Conservation (phyloP, 768 basidiomycete species). For the Botryobasidium botryosum region DNA sequence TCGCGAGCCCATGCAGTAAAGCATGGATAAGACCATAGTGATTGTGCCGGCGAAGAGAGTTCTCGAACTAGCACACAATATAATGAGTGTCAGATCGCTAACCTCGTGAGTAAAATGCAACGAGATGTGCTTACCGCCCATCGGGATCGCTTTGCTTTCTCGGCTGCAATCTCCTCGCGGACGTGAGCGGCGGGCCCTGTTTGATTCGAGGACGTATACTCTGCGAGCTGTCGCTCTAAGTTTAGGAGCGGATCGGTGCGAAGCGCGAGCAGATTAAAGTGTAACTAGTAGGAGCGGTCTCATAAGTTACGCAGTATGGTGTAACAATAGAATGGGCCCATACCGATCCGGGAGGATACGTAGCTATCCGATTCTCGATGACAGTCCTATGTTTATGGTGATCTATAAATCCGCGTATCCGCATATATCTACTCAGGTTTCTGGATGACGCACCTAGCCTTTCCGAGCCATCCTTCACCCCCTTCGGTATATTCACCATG, state of each 20-base stretch:
- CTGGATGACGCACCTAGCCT: slow-evolving; percentile 56
- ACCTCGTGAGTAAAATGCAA: neutral
- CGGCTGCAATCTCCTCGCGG: slow-evolving; percentile 39
- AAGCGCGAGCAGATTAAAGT: slow-evolving; percentile 83
- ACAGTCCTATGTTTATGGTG: slow-evolving; percentile 39
- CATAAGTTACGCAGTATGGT: slow-evolving; percentile 1
- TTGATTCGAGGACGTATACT: slow-evolving; percentile 26
- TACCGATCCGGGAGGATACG: slow-evolving; percentile 80
- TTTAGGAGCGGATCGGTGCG: slow-evolving; percentile 63
- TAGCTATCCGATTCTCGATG: slow-evolving; percentile 75
- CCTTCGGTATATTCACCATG: slow-evolving; percentile 57
- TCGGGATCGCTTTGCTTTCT: slow-evolving; percentile 56
- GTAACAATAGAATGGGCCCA: slow-evolving; percentile 19
- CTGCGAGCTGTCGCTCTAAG: slow-evolving; percentile 41
- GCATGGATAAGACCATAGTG: slow-evolving; percentile 69
- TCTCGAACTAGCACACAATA: slow-evolving; percentile 46
- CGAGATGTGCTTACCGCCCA: slow-evolving; percentile 50
- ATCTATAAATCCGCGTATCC: no score
- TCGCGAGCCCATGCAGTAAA: slow-evolving; percentile 54
- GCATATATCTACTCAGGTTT: slow-evolving; percentile 10
- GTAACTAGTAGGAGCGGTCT: slow-evolving; percentile 34
- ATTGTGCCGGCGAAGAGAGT: slow-evolving; percentile 73
- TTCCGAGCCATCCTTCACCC: slow-evolving; percentile 70
- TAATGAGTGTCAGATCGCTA: slow-evolving; percentile 7
- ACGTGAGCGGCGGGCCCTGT: slow-evolving; percentile 29